Base-by-base conservation (phyloP, 768 basidiomycete species). In the Rhizopogon vesiculosus region DNA sequence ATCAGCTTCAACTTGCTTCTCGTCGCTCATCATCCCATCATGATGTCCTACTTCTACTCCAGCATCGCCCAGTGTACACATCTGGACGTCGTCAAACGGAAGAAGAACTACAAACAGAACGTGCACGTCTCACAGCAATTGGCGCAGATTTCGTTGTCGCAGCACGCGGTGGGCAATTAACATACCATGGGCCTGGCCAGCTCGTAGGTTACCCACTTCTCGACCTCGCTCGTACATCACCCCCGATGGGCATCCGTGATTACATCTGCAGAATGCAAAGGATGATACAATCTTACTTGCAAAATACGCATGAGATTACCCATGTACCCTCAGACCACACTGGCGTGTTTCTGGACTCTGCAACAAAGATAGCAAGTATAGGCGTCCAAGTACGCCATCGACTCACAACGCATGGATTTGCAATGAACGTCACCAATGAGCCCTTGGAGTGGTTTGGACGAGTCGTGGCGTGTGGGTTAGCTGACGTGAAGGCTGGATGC, bases 111-210 rank as follows among this genome's bases (percentile, higher is more conserved):
- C 69, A 78, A 40, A 71, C 74, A 42, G 91, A 96, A 63, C 78
- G 78, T 41, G 57, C 68, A 40, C 84, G 90, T 19, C 74, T 98
- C n/a, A 81, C 78, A 3, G 66, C 76, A 31, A 76, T 92, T 22
- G 96, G 96, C 25, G 96, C 96, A 0, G 92, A 97, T 66, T 95
- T 95, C 64, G 81, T 90, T 40, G 74, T 82, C 22, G 85, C 93
- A 2, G 78, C 83, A 52, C 79, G 97, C 52, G 97, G 97, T 13
- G 97, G 97, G 2, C 87, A 98, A 72, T 80, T 93, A 55, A 99
- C 97, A 1, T 99, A 92, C 70, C 97, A 99, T 69, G 97, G 97
- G 0, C 95, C 97, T 1, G 97, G 97, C 6, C 97, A 99, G 72
- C 78, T 99, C 63, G 90, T 98, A 15, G 97, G 94, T 29, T 99